A percentile compares a stretch with the other conserved stretches of the same genome.
Conservation (phyloP, 1,284 basidiomycete species). For the Anthracocystis panici-leucophaei region DNA sequence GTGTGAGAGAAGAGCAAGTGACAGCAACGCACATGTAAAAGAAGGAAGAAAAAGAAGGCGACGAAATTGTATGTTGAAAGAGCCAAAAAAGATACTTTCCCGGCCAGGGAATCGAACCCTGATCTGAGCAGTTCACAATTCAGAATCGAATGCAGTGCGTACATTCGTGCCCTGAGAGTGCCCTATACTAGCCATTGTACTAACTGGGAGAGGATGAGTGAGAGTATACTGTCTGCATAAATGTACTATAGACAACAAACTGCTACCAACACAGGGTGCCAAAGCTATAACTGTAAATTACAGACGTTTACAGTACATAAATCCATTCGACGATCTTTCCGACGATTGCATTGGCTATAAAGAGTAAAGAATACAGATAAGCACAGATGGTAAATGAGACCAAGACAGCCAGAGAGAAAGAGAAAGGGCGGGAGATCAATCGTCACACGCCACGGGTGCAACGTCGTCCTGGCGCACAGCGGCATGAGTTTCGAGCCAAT, state of each 20-base stretch:
- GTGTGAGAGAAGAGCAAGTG: neutral
- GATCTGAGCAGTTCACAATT: conserved; percentile 35
- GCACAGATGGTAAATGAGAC: neutral
- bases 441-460: conserved; percentile 40
- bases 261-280: neutral
- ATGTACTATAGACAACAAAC: no score
- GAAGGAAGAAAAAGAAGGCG: neutral
- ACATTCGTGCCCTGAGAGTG: conserved; percentile 19
- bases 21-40: neutral
- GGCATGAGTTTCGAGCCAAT: conserved; percentile 54
- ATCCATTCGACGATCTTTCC: neutral
- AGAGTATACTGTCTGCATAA: no score
- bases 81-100: conserved; percentile 24
- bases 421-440: conserved; percentile 12
- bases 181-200: conserved; percentile 38
- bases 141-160: neutral
- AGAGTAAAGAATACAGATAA: neutral
- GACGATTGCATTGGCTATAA: neutral
- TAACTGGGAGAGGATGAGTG: conserved; percentile 7
- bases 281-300: no score
- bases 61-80: neutral
- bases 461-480: conserved; percentile 45
- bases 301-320: no score
- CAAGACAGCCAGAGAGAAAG: neutral
- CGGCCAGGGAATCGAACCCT: conserved; percentile 58